Evolutionary conservation across 2,329 filamentous ascomycete species (phyloP), one percentile per base, ranked within the genome.

Genomic region (Aquanectria penicillioides): DNA sequence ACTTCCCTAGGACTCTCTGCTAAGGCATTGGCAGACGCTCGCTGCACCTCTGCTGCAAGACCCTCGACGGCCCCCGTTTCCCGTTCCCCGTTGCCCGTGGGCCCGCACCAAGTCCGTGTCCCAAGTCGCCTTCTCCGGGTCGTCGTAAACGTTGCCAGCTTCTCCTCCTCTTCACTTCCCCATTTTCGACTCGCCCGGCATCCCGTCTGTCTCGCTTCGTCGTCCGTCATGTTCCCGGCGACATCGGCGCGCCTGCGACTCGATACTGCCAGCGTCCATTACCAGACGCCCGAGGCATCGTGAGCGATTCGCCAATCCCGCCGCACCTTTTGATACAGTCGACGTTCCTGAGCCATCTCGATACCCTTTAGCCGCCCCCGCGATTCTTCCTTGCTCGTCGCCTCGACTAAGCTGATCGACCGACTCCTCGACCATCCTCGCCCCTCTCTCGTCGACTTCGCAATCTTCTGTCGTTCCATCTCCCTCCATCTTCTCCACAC

Each of bases 181-280:
- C 50, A 59, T 56, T 48, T 58, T 57, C 63, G 48, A 53, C 55
- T 54, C 41, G 38, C 52, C 55, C 52, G 23, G 25, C 33, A 37
- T 46, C 40, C 28, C 51, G 31, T 49, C 38, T 41, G 9, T 46
- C 48, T 34, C 18, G 57, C 44, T 56, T 59, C 37, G 47, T 43
- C 62, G 31, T 69, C 49, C 63, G 66, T 59, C 68, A 70, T 70
- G 68, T 70, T 49, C 65, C 60, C 59, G 65, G 68, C 59, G 61
- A 65, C 55, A 56, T 59, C 59, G 57, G 63, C 65, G 61, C 66
- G 57, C 59, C 66, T 64, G 63, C 66, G 62, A 69, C 62, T 67
- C 58, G 63, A 54, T 40, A 64, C 57, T 67, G 52, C 49, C 65
- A 64, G 57, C 48, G 52, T 57, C 51, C 52, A 43, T 25, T 53